phyloP scores from a whole-genome alignment of 2,329 filamentous ascomycete genomes.

The Cercospora zeae-maydis region DNA sequence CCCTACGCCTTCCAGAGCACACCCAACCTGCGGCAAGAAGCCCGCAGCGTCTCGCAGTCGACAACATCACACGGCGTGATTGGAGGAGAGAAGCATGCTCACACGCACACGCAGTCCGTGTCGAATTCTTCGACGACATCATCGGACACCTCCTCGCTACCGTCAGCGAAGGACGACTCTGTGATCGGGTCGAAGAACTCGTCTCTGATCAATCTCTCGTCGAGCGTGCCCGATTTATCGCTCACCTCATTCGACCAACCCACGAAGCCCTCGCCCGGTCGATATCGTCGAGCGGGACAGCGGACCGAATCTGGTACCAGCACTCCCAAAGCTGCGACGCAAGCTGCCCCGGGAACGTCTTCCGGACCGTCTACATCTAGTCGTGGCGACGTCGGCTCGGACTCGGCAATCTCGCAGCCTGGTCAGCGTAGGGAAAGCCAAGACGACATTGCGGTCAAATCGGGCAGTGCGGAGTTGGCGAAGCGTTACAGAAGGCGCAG shows the following conservation, averaged over 20 bases:
- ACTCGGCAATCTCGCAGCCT: constrained; percentile 16
- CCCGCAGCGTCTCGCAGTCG: constrained; percentile 53
- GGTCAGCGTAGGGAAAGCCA: constrained; percentile 46
- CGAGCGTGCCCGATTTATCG: constrained; percentile 53
- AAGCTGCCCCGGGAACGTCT: constrained; percentile 44
- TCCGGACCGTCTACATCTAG: constrained; percentile 52
- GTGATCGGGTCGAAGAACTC: constrained; percentile 33
- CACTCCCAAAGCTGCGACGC: constrained; percentile 29
- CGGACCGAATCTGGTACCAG: constrained; percentile 50
- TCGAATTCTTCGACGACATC: constrained; percentile 50
- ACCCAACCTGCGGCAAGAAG: constrained; percentile 56
- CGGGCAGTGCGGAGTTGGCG: constrained; percentile 60
- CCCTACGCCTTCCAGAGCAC: constrained; percentile 51
- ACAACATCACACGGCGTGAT: constrained; percentile 31
- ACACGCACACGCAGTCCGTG: constrained; percentile 41
- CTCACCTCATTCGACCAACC: constrained; percentile 55
- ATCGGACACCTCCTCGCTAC: constrained; percentile 41
- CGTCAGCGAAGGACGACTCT: constrained; percentile 37
- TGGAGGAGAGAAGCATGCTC: constrained; percentile 32
- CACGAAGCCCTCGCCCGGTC: constrained; percentile 68
- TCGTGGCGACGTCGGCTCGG: constrained; percentile 48
- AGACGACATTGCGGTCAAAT: constrained; percentile 67
- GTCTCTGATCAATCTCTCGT: constrained; percentile 48
- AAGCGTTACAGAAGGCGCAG: constrained; percentile 80
- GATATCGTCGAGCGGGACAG: constrained; percentile 68